Percentiles rank a stretch among this genome's conserved stretches.
phyloP scores from a whole-genome alignment of 768 basidiomycete genomes.

The Russula vinacea region DNA sequence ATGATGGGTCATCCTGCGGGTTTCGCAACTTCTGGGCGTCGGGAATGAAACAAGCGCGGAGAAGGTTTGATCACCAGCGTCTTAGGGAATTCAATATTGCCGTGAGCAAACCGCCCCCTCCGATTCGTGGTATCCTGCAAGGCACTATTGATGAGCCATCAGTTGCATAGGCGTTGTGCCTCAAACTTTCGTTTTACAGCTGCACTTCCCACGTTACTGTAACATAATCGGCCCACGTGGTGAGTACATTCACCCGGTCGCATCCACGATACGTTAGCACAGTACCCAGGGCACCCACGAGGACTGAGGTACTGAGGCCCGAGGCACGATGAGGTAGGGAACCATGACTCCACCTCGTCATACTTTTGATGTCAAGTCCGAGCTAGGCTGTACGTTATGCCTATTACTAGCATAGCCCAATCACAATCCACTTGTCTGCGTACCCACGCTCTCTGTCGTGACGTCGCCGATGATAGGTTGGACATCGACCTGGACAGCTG shows the following conservation, averaged over 20 bases:
- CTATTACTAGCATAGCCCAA: neutral
- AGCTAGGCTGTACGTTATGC: neutral
- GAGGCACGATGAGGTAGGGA: constrained; percentile 17
- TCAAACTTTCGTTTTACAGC: neutral
- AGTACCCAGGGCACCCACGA: neutral
- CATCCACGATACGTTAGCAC: neutral
- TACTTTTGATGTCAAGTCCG: neutral
- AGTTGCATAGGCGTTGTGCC: neutral
- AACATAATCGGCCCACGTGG: constrained; percentile 8
- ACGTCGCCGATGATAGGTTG: neutral
- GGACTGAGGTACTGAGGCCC: neutral
- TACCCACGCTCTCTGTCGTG: constrained; percentile 4
- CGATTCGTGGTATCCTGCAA: neutral
- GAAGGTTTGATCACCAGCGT: constrained; percentile 4
- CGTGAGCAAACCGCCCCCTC: neutral
- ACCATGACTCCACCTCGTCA: constrained; percentile 6
- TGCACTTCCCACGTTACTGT: constrained; percentile 8
- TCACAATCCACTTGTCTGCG: neutral
- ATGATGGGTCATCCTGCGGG: constrained; percentile 22
- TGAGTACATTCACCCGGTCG: constrained; percentile 4
- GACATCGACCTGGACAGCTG: constrained; percentile 13
- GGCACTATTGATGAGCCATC: constrained; percentile 1
- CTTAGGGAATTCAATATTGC: neutral
- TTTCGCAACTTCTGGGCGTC: constrained; percentile 3
- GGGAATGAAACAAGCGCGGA: constrained; percentile 4